Evolutionary conservation across 129 eudicot species (phyloP).

Genomic region (Daucus carota): DH1_v3.0 NC_030383.2:45532501-45533000

Average conservation of each 20-base stretch:
- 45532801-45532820: slow-evolving; percentile 9
- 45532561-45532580: slow-evolving; percentile 1
- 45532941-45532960: not conserved
- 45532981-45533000: slow-evolving; percentile 31
- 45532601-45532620: slow-evolving; percentile 5
- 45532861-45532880: not conserved
- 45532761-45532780: not conserved
- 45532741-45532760: not conserved
- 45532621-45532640: slow-evolving; percentile 27
- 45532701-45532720: not conserved
- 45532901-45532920: slow-evolving; percentile 24
- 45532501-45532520: too few species aligned
- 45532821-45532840: slow-evolving; percentile 15
- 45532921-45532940: slow-evolving; percentile 25
- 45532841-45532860: slow-evolving; percentile 14
- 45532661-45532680: too few species aligned
- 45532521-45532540: too few species aligned
- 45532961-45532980: not conserved
- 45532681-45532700: not conserved
- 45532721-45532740: not conserved
- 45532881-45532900: slow-evolving; percentile 23
- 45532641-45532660: slow-evolving; percentile 9
- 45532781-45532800: slow-evolving; percentile 26
- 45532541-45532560: not conserved
- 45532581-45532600: not conserved